A percentile compares a stretch with the other conserved stretches of the same genome.
Conservation (phyloP, 176 grass and related monocot genomes). For the Ampelocalamus luodianensis region DNA sequence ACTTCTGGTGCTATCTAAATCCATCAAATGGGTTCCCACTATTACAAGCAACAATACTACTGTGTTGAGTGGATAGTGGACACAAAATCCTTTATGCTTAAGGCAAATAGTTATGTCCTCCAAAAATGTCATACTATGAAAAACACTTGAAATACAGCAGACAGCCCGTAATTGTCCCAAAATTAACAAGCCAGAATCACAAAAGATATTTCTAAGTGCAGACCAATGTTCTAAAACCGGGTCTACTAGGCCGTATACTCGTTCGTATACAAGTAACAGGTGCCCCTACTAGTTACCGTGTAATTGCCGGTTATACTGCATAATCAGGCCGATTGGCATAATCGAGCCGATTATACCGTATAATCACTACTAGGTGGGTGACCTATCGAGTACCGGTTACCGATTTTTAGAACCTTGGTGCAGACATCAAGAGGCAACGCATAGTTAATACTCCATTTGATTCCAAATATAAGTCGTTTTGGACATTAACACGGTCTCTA, state of each 20-base stretch:
- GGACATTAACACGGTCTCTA: too few relatives aligned
- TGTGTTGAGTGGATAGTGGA: neutral
- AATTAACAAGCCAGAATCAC: neutral
- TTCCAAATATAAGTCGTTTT: too few relatives aligned
- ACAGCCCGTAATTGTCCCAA: neutral
- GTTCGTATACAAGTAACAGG: too few relatives aligned
- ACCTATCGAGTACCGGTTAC: too few relatives aligned
- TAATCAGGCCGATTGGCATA: too few relatives aligned
- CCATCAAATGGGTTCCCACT: neutral
- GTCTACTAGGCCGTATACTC: too few relatives aligned
- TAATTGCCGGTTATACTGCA: too few relatives aligned
- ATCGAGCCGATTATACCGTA: too few relatives aligned
- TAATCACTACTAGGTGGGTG: too few relatives aligned
- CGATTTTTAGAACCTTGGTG: neutral
- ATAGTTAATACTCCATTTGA: neutral
- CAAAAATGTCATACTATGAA: neutral
- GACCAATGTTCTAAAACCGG: too few relatives aligned
- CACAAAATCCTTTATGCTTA: neutral
- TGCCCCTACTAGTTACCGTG: too few relatives aligned
- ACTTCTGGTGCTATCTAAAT: neutral
- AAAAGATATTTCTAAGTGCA: neutral
- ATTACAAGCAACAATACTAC: neutral
- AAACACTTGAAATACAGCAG: constrained; percentile 19
- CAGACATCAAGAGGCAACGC: neutral
- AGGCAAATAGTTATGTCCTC: neutral